Evolutionary conservation across 305 asterid genomes (phyloP).

Genomic region (Fraxinus sp.): DNA sequence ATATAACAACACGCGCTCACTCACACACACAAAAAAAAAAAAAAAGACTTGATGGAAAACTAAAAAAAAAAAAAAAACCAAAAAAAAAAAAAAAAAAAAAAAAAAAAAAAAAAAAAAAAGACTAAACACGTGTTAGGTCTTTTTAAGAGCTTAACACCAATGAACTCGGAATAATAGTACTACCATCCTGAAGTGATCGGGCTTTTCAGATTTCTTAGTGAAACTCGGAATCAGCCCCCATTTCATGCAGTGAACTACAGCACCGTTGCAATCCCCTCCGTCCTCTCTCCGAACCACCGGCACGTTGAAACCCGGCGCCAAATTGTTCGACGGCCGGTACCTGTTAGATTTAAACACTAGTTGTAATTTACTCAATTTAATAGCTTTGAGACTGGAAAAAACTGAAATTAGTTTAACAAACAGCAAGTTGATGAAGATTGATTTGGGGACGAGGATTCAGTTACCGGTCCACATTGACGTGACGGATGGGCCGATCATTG

Average conservation of each 20-base stretch:
- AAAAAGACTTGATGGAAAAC: too few species aligned
- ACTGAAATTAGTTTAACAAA: background rate
- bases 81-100: too few species aligned
- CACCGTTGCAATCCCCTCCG: constrained; percentile 44
- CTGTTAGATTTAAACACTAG: constrained; percentile 30
- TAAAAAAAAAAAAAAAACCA: too few species aligned
- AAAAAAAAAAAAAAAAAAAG: background rate
- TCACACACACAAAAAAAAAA: background rate
- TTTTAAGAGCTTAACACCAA: background rate
- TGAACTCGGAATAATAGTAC: background rate
- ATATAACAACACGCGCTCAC: background rate
- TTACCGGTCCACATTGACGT: constrained; percentile 68
- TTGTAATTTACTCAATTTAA: background rate
- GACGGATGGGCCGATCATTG: constrained; percentile 59
- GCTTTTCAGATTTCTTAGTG: constrained; percentile 70
- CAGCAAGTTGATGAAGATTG: background rate
- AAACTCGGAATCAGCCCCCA: constrained; percentile 96
- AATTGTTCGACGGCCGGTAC: constrained; percentile 77
- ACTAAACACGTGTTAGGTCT: background rate
- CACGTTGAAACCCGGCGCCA: constrained; percentile 76
- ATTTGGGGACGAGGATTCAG: background rate
- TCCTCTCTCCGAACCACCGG: constrained; percentile 79
- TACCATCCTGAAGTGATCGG: constrained; percentile 90
- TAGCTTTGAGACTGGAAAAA: background rate
- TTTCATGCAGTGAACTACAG: constrained; percentile 81